Evolutionary conservation across 176 grass and related monocot genomes (phyloP).

Genomic region (Ampelocalamus luodianensis): DNA sequence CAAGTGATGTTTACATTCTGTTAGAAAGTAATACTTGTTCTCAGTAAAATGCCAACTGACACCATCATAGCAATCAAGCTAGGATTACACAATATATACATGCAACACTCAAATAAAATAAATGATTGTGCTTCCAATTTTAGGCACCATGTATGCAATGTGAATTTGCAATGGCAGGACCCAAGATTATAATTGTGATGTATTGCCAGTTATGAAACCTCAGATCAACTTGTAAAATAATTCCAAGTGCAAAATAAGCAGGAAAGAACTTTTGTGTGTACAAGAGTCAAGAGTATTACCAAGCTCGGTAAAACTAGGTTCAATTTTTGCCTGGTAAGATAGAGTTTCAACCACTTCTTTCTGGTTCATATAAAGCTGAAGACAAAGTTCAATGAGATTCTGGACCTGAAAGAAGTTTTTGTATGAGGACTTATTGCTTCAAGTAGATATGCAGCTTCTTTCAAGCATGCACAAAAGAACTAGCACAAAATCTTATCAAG

Average conservation of each 20-base stretch:
- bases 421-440: conserved; percentile 24
- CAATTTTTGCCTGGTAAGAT: conserved; percentile 88
- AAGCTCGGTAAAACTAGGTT: conserved; percentile 98
- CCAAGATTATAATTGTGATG: conserved; percentile 4
- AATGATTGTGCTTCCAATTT: not conserved
- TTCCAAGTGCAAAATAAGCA: conserved; percentile 14
- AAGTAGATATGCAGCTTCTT: conserved; percentile 22
- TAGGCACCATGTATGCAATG: not conserved
- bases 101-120: conserved; percentile 19
- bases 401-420: conserved; percentile 80
- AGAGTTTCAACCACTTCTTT: conserved; percentile 92
- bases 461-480: conserved; percentile 25
- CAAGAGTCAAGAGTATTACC: conserved; percentile 66
- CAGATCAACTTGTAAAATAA: conserved; percentile 11
- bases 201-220: not conserved
- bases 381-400: conserved; percentile 94
- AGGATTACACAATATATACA: not conserved
- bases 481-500: not conserved
- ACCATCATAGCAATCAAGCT: conserved; percentile 10
- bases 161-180: not conserved
- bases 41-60: not conserved
- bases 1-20: not conserved
- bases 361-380: conserved; percentile 99
- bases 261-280: not conserved
- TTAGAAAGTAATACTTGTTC: not conserved